These are phyloP conservation scores for Melampsora abietis-canadensis DNA, from an alignment of 1,284 basidiomycete genomes.

Conservation along the genomic window DNA sequence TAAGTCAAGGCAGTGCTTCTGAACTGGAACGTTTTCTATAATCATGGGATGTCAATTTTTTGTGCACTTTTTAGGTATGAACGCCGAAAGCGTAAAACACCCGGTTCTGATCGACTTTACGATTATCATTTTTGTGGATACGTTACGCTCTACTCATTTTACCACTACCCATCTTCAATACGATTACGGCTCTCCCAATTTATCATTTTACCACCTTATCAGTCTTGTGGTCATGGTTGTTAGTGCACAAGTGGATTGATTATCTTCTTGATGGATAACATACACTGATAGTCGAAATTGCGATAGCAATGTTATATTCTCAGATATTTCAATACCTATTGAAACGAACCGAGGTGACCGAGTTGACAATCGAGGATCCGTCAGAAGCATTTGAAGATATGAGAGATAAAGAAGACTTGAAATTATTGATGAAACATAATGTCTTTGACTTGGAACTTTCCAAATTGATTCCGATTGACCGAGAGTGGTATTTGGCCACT, in stretches of 20 bases:
- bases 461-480: constrained; percentile 71
- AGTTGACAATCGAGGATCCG: constrained; percentile 94
- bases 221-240: constrained; percentile 86
- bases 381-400: constrained; percentile 93
- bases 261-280: background rate
- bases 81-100: constrained; percentile 64
- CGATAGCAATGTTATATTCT: constrained; percentile 75
- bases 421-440: constrained; percentile 67
- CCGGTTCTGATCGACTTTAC: constrained; percentile 53
- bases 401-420: constrained; percentile 84
- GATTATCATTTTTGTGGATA: constrained; percentile 90
- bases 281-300: constrained; percentile 21
- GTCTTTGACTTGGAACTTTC: constrained; percentile 62
- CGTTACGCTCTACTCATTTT: constrained; percentile 86
- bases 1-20: constrained; percentile 44
- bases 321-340: constrained; percentile 78
- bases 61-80: constrained; percentile 64
- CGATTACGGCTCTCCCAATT: constrained; percentile 88
- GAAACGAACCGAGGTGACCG: constrained; percentile 66
- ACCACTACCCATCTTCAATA: constrained; percentile 82
- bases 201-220: constrained; percentile 85
- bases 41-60: too few relatives aligned
- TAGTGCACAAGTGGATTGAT: constrained; percentile 52
- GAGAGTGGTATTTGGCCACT: constrained; percentile 74
- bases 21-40: too few relatives aligned